phyloP scores from a whole-genome alignment of 495 filamentous ascomycete species.

The Hypoxylon intermedium region DNA sequence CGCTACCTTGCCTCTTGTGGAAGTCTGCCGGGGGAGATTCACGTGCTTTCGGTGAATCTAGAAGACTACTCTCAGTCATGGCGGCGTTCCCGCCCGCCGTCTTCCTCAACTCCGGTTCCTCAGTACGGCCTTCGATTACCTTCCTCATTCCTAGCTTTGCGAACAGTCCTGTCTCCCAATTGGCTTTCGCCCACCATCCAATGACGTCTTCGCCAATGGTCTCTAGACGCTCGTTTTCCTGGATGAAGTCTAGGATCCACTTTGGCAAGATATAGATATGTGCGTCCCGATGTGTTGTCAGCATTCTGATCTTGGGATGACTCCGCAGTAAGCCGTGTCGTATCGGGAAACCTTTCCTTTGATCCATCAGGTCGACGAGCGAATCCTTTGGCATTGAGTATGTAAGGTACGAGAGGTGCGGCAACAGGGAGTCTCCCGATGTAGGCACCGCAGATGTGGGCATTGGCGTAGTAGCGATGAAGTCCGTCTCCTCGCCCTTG shows the following conservation, averaged over 20 bases:
- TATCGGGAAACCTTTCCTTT: conserved; percentile 72
- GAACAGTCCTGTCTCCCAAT: conserved; percentile 82
- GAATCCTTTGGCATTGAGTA: conserved; percentile 83
- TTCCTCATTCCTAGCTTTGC: conserved; percentile 76
- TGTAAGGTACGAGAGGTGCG: conserved; percentile 68
- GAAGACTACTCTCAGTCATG: conserved; percentile 16
- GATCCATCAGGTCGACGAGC: conserved; percentile 77
- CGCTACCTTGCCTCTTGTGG: conserved; percentile 19
- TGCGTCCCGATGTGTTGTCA: conserved; percentile 82
- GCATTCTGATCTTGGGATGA: conserved; percentile 76
- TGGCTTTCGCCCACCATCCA: conserved; percentile 93
- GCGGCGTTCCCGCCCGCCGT: conserved; percentile 19
- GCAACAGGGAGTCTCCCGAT: conserved; percentile 65
- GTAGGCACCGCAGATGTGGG: conserved; percentile 61
- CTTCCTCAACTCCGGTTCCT: conserved; percentile 11
- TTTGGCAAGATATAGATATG: conserved; percentile 92
- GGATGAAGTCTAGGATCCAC: conserved; percentile 87
- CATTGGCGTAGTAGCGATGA: conserved; percentile 75
- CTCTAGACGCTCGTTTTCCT: conserved; percentile 77
- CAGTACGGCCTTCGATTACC: conserved; percentile 59
- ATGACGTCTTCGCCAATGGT: conserved; percentile 90
- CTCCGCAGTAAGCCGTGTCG: conserved; percentile 73
- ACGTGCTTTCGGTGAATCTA: conserved; percentile 38
- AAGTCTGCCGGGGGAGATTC: conserved; percentile 34
- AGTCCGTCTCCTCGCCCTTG: conserved; percentile 92